phyloP scores from a whole-genome alignment of 768 basidiomycete genomes.

The Glaciozyma martinii region DNA sequence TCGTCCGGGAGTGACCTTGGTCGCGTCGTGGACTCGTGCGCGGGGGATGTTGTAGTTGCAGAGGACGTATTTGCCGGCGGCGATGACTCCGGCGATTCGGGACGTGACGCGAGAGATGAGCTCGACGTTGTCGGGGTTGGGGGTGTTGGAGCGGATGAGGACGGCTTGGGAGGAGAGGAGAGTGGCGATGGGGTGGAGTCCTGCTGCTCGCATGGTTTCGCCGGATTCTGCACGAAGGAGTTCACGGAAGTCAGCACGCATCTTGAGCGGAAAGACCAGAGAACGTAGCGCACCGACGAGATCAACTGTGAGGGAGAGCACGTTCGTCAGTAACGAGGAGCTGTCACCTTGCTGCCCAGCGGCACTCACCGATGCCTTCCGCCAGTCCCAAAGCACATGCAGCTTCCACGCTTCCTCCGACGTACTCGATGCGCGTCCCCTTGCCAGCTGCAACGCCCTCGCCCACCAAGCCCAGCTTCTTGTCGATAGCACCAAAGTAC shows the following conservation, averaged over 20 bases:
- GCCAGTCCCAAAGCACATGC: constrained; percentile 93
- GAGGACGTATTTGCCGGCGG: constrained; percentile 67
- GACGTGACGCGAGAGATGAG: constrained; percentile 71
- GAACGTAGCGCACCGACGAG: constrained; percentile 62
- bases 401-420: constrained; percentile 96
- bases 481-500: constrained; percentile 65
- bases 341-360: no score
- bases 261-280: not conserved
- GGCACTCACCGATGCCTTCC: constrained; percentile 77
- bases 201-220: constrained; percentile 98
- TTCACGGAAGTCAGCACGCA: not conserved
- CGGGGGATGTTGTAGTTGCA: constrained; percentile 88
- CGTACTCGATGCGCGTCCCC: constrained; percentile 79
- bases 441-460: constrained; percentile 40
- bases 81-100: constrained; percentile 85
- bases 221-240: constrained; percentile 69
- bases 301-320: constrained; percentile 56
- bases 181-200: constrained; percentile 84
- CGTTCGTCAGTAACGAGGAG: not conserved
- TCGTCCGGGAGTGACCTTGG: constrained; percentile 72
- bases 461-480: constrained; percentile 46
- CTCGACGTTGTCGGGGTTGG: constrained; percentile 51
- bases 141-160: constrained; percentile 61
- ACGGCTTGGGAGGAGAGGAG: constrained; percentile 81
- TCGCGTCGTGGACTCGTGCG: constrained; percentile 53